Evolutionary conservation across 1,284 basidiomycete species (phyloP).

Genomic region (Sanghuangporus weigelae): DNA sequence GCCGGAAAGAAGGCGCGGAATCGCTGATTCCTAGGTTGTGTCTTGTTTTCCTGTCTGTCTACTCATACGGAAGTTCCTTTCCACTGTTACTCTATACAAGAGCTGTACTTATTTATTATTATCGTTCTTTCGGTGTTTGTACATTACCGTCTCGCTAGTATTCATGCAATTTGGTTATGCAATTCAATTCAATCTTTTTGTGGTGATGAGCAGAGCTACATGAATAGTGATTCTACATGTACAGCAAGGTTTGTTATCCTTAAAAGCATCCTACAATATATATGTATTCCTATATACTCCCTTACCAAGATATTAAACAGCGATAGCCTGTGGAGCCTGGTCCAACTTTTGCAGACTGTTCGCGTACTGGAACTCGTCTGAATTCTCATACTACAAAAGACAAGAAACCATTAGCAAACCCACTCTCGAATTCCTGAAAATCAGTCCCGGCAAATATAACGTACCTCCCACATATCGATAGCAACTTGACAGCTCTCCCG

Average conservation of each 20-base stretch:
- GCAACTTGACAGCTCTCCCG: slow-evolving; percentile 96
- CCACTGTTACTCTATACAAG: too few relatives aligned
- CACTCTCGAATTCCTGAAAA: not conserved
- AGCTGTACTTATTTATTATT: too few relatives aligned
- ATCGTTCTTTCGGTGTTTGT: too few relatives aligned
- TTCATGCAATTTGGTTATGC: too few relatives aligned
- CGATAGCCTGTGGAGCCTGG: not conserved
- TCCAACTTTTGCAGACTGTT: slow-evolving; percentile 37
- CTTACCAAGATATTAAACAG: not conserved
- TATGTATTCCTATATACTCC: not conserved
- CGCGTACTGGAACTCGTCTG: slow-evolving; percentile 84
- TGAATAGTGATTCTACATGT: not conserved
- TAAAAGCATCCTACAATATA: not conserved
- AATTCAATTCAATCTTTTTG: too few relatives aligned
- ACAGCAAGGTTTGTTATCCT: not conserved
- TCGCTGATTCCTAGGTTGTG: slow-evolving; percentile 2
- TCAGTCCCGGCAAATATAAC: slow-evolving; percentile 21
- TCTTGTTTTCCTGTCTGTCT: too few relatives aligned
- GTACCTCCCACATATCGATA: slow-evolving; percentile 94
- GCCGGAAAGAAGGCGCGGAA: slow-evolving; percentile 12
- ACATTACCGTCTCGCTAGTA: too few relatives aligned
- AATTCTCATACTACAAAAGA: slow-evolving; percentile 75
- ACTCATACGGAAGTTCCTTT: too few relatives aligned
- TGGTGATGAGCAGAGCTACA: too few relatives aligned
- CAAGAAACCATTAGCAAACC: not conserved